These are phyloP conservation scores for Phytophthora constricta DNA, from an alignment of 352 stramenopile species.

Conservation along the genomic window DNA sequence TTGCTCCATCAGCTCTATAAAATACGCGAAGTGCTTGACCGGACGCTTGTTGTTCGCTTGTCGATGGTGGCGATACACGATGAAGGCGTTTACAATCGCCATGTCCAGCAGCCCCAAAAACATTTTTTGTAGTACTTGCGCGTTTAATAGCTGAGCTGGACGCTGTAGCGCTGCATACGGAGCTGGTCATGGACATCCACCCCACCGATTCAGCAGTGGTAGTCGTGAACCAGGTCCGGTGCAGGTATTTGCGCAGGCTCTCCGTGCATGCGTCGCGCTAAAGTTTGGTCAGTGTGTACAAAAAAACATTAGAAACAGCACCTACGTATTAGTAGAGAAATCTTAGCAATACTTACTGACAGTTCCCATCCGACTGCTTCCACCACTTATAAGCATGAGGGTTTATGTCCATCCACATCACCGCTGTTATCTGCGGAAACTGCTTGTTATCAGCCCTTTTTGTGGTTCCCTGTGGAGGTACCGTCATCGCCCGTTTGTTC, in stretches of 20 bases:
- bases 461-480: slow-evolving; percentile 5
- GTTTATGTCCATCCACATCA: slow-evolving; percentile 20
- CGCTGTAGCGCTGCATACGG: slow-evolving; percentile 20
- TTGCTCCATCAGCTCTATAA: slow-evolving; percentile 9
- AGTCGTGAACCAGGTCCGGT: slow-evolving; percentile 17
- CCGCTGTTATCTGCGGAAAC: slow-evolving; percentile 3
- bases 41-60: not conserved
- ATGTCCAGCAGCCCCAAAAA: slow-evolving; percentile 30
- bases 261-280: not conserved
- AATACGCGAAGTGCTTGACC: slow-evolving; percentile 9
- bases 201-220: slow-evolving; percentile 26
- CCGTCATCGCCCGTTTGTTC: not conserved
- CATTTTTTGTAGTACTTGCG: slow-evolving; percentile 34
- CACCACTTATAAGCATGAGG: slow-evolving; percentile 6
- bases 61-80: not conserved
- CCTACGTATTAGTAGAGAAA: no score
- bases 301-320: no score
- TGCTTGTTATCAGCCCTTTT: slow-evolving; percentile 11
- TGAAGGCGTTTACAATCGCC: slow-evolving; percentile 27
- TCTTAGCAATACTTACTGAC: slow-evolving; percentile 27
- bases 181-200: slow-evolving; percentile 36
- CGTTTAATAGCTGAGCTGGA: slow-evolving; percentile 18
- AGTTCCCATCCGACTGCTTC: not conserved
- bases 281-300: no score
- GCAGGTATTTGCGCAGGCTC: not conserved